Evolutionary conservation across 2,329 filamentous ascomycete species (phyloP), one percentile per base, ranked within the genome.

Genomic region (Chaetomiaceae sp.): DNA sequence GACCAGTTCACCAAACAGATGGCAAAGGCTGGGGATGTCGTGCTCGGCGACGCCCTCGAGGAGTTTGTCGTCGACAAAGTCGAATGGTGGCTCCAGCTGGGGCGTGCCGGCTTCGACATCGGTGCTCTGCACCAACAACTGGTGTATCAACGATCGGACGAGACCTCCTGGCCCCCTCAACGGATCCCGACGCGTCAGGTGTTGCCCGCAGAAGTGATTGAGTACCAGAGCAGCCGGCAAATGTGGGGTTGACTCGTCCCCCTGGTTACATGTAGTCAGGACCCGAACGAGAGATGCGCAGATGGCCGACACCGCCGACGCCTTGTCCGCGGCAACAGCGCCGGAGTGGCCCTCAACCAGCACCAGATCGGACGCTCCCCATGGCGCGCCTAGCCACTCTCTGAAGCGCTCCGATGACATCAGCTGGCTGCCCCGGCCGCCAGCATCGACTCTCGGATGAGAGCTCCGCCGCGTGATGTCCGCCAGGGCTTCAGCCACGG

Each of bases 151-250:
- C n/a, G n/a, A 27, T 7, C 45, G 33, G 23, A 47, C 17, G 22
- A 47, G 45, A 15, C 45, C 45, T 4, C 1, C 23, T 2, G 45
- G 45, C 1, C 45, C 45, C 1, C n/a, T 38, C 15, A 47, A 20
- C 19, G 45, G 22, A 22, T 47, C 33, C 4, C 34, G 33, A 3
- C 5, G 23, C 5, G 31, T 33, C 4, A 37, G 33, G 20, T 47
- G 45, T 15, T 37, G 45, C 2, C 33, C 45, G 17, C 45, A 47
- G 15, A 47, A 47, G 34, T 47, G 45, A 25, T 47, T 22, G 45
- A 47, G 34, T 15, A 47, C 22, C 6, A 47, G 12, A 15, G 45
- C 20, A 19, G 34, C 20, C 7, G 45, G 45, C 6, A 20, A 29
- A n/a, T 46, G 29, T 6, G 7, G 12, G 19, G n/a, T 8, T 15